Conservation (phyloP, 106 monocot genomes). For the Acanthochlamys bracteata region DNA sequence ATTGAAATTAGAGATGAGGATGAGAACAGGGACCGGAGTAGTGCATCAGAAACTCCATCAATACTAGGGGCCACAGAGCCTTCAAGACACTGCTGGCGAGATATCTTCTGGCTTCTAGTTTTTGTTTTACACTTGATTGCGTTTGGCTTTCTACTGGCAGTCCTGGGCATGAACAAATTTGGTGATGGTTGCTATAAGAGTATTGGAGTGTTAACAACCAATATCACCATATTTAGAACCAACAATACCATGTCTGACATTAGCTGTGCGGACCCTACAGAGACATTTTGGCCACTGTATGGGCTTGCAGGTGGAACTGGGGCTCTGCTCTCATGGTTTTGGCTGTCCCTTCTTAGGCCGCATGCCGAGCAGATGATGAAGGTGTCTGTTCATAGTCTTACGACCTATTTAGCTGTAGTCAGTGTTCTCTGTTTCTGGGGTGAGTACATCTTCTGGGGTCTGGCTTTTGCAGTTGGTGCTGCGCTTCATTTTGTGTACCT, state of each 20-base stretch:
- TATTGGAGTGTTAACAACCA: no score
- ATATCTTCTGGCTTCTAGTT: constrained; percentile 82
- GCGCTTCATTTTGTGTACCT: constrained; percentile 81
- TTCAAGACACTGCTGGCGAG: constrained; percentile 68
- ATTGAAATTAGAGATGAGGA: no score
- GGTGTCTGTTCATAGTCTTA: constrained; percentile 67
- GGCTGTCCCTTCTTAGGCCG: constrained; percentile 61
- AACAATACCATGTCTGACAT: constrained; percentile 25
- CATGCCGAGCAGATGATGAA: constrained; percentile 58
- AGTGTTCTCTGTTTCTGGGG: constrained; percentile 95
- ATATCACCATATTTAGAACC: constrained; percentile 70
- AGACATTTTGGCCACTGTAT: constrained; percentile 92
- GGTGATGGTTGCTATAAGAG: no score
- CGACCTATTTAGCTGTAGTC: constrained; percentile 81
- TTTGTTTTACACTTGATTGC: constrained; percentile 67
- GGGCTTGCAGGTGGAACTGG: constrained; percentile 71
- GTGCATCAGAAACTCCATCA: constrained; percentile 11
- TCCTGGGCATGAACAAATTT: constrained; percentile 76
- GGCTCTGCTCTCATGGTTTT: constrained; percentile 48
- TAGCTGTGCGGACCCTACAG: constrained; percentile 11
- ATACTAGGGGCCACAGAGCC: constrained; percentile 6
- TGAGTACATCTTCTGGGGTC: constrained; percentile 82
- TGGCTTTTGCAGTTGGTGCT: constrained; percentile 80
- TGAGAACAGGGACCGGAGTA: constrained; percentile 5
- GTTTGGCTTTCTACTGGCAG: constrained; percentile 37